A percentile compares a stretch with the other conserved stretches of the same genome.
phyloP scores from a whole-genome alignment of 2,329 filamentous ascomycete genomes.

The Parastagonospora avenae region DNA sequence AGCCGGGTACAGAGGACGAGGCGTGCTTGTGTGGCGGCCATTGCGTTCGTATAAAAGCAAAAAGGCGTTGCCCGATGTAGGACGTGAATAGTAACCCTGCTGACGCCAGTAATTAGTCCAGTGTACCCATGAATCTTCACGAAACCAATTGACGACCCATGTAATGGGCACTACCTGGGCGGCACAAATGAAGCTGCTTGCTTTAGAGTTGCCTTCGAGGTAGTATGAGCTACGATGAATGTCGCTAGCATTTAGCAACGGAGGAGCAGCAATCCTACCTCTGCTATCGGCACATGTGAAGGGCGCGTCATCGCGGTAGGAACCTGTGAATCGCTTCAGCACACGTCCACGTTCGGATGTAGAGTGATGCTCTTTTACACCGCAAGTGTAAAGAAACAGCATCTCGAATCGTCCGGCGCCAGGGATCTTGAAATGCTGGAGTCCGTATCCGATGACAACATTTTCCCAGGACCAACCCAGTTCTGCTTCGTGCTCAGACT shows the following conservation, averaged over 20 bases:
- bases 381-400: not conserved
- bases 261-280: not conserved
- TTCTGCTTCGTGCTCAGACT: conserved; percentile 11
- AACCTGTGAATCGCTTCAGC: not conserved
- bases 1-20: conserved; percentile 3
- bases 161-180: conserved; percentile 16
- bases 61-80: conserved; percentile 11
- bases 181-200: conserved; percentile 6
- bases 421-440: not conserved
- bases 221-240: conserved; percentile 11
- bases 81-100: conserved; percentile 1
- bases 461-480: conserved; percentile 24
- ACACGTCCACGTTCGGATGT: not conserved
- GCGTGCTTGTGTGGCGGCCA: not conserved
- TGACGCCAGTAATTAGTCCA: conserved; percentile 7
- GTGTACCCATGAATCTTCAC: conserved; percentile 11
- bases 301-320: not conserved
- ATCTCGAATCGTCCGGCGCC: not conserved
- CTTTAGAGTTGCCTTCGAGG: not conserved
- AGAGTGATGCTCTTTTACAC: not conserved
- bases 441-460: not conserved
- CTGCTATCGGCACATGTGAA: conserved; percentile 1
- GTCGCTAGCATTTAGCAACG: not conserved
- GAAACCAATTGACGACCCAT: conserved; percentile 25
- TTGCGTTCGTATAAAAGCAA: conserved; percentile 15